Base-by-base conservation (phyloP, 768 basidiomycete genomes). In the Termitomyces sp. region DNA sequence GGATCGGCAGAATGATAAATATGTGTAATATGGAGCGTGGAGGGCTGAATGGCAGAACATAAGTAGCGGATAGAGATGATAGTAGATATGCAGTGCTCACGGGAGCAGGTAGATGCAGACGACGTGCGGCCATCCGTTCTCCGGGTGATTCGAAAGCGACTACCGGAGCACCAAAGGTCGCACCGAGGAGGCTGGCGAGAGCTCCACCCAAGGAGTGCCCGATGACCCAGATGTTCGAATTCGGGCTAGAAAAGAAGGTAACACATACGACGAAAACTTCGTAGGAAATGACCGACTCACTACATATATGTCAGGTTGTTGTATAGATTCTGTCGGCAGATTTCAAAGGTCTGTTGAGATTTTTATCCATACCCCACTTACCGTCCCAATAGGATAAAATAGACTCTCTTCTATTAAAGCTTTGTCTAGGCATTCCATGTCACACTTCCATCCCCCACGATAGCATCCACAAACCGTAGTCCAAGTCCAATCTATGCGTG, bases 1-100 rank as follows among this genome's bases (percentile, higher is more conserved):
- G 95, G 95, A 71, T 98, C 95, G 27, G 94, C 95, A 21, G 88
- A 96, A 66, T 97, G 91, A 70, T 90, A 97, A 28, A 98, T 77
- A 69, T 98, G 95, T 0, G 90, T 94, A 59, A 97, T 79, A 62
- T 90, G 89, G 16, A 87, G 83, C 10, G 79, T 79, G 7, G 85
- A 86, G 34, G 88, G 89, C 85, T 89, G 57, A 16, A 32, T 28
- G n/a, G 5, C 35, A 21, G 30, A 42, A 19, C 27, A 43, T 21
- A 17, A 52, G 25, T 12, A 27, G 37, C n/a, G 21, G 40, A 50
- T 28, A 19, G 44, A 37, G 43, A 28, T 17, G 3, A 41, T 41
- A 21, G 32, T 43, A 34, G 23, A 30, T 34, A 10, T 23, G 54
- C 12, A 21, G 16, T 41, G 63, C 83, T 64, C 61, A 93, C 93